phyloP scores from a whole-genome alignment of 2,329 filamentous ascomycete species.

The Hypoxylon sp. region DNA sequence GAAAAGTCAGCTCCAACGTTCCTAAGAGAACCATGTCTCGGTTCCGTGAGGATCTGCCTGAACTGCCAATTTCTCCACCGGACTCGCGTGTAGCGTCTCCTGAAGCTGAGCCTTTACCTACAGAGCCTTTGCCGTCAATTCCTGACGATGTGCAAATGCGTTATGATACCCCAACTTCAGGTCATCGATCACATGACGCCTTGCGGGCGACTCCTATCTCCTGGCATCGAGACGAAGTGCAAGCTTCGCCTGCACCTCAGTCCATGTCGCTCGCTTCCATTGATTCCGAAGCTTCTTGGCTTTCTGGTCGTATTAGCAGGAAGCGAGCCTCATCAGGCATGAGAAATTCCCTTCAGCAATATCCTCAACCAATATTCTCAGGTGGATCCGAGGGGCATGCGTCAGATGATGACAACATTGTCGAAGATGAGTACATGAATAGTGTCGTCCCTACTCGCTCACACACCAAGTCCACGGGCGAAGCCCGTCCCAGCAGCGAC shows the following conservation, averaged over 20 bases:
- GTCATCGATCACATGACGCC: constrained; percentile 56
- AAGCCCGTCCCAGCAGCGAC: constrained; percentile 69
- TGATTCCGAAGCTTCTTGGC: constrained; percentile 96
- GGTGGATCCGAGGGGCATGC: constrained; percentile 59
- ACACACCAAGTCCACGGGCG: constrained; percentile 61
- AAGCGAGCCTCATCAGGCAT: constrained; percentile 62
- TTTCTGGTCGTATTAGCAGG: constrained; percentile 77
- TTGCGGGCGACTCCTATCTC: constrained; percentile 62
- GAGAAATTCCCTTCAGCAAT: constrained; percentile 54
- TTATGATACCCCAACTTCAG: constrained; percentile 63
- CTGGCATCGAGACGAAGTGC: constrained; percentile 56
- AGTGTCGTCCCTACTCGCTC: constrained; percentile 57
- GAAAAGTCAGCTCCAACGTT: constrained; percentile 58
- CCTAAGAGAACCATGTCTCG: constrained; percentile 88
- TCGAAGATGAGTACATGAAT: constrained; percentile 81
- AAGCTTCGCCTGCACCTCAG: constrained; percentile 69
- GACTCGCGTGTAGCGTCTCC: constrained; percentile 85
- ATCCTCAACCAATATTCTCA: constrained; percentile 61
- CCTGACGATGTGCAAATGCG: constrained; percentile 53
- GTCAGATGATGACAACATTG: constrained; percentile 73
- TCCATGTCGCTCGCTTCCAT: constrained; percentile 93
- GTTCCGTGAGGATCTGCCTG: constrained; percentile 91
- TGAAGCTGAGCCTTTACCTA: constrained; percentile 64
- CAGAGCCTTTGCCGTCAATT: constrained; percentile 53
- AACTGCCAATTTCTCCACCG: constrained; percentile 86